Evolutionary conservation across 768 basidiomycete species (phyloP).

Genomic region (Cystofilobasidium ferigula): DNA sequence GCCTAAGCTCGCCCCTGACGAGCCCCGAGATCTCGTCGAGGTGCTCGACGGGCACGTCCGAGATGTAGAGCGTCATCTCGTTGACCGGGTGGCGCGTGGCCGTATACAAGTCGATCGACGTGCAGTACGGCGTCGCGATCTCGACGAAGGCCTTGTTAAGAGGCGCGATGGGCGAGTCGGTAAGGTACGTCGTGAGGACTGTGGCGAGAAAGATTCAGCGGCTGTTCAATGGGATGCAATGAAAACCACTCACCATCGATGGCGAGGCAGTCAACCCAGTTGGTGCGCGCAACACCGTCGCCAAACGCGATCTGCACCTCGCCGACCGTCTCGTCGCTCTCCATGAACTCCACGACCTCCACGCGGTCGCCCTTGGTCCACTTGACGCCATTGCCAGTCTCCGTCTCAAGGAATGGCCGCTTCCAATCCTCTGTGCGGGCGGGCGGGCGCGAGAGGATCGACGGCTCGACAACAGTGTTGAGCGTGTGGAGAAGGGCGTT

Average conservation of each 20-base stretch:
- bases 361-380: conserved; percentile 47
- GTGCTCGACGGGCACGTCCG: conserved; percentile 70
- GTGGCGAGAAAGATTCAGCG: neutral
- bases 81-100: conserved; percentile 60
- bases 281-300: conserved; percentile 11
- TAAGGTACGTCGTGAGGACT: conserved; percentile 72
- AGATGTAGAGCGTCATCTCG: conserved; percentile 64
- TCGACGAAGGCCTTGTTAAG: conserved; percentile 76
- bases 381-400: conserved; percentile 53
- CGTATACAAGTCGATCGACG: conserved; percentile 63
- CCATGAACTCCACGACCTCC: conserved; percentile 79
- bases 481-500: conserved; percentile 66
- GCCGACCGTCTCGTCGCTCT: conserved; percentile 81
- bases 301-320: conserved; percentile 49
- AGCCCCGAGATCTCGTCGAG: conserved; percentile 60
- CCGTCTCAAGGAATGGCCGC: conserved; percentile 82
- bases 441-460: conserved; percentile 52
- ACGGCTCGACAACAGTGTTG: conserved; percentile 71
- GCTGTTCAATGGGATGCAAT: neutral
- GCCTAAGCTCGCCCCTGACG: conserved; percentile 56
- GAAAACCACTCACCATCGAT: conserved; percentile 12
- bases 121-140: conserved; percentile 72
- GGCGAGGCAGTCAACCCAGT: conserved; percentile 19
- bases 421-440: conserved; percentile 55
- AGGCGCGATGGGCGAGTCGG: conserved; percentile 47